Conservation (phyloP, 1,284 basidiomycete genomes). For the Serendipita sp. region DNA sequence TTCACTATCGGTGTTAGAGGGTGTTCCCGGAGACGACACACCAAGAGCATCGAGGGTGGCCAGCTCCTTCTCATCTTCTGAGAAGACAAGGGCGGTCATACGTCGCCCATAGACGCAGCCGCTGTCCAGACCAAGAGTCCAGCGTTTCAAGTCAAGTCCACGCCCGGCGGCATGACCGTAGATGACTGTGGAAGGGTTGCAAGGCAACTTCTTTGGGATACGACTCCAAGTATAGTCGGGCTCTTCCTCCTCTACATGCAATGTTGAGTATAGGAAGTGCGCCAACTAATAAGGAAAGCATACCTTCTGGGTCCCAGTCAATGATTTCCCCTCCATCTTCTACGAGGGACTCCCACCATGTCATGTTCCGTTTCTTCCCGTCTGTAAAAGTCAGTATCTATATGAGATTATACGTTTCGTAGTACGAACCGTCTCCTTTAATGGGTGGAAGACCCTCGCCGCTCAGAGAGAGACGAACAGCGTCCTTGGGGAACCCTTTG, state of each 20-base stretch:
- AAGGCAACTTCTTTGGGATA: constrained; percentile 28
- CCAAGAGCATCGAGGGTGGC: background rate
- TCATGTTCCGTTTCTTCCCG: constrained; percentile 7
- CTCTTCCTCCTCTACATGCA: background rate
- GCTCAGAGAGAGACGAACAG: background rate
- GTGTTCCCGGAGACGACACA: background rate
- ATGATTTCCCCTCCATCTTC: constrained; percentile 9
- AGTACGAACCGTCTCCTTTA: background rate
- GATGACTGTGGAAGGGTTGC: constrained; percentile 62
- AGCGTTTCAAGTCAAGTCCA: constrained; percentile 63
- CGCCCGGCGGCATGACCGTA: constrained; percentile 71
- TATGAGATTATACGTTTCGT: too few species aligned
- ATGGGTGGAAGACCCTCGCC: background rate
- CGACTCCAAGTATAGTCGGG: background rate
- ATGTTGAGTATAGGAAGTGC: background rate
- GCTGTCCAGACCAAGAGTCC: constrained; percentile 67
- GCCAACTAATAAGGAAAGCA: constrained; percentile 16
- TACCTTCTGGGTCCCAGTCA: constrained; percentile 6
- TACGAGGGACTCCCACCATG: constrained; percentile 8
- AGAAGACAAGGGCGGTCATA: constrained; percentile 44
- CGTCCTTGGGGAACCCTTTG: constrained; percentile 27
- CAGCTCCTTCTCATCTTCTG: background rate
- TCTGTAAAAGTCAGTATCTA: background rate
- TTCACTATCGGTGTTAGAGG: background rate
- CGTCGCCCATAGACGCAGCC: constrained; percentile 53